phyloP scores from a whole-genome alignment of 2,329 filamentous ascomycete genomes.

The Cryphonectria nitschkei region DNA sequence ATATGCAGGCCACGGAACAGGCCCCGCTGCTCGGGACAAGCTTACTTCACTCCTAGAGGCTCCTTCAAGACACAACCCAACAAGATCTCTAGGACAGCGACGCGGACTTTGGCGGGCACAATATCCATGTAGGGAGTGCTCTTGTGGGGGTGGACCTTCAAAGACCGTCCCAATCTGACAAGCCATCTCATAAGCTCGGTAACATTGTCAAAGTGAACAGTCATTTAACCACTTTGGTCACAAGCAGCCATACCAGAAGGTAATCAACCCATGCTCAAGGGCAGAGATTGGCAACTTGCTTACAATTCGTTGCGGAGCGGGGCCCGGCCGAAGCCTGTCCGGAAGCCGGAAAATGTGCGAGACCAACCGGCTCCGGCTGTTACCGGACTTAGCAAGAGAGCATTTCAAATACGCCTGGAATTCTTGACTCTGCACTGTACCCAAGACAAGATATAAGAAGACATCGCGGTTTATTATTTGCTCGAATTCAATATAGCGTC shows the following conservation, averaged over 20 bases:
- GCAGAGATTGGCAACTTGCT: background rate
- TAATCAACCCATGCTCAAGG: background rate
- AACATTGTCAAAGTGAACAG: too few species aligned
- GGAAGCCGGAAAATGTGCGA: slow-evolving; percentile 2
- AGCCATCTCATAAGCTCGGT: too few species aligned
- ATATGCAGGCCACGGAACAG: too few species aligned
- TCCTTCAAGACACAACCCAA: background rate
- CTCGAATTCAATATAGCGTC: background rate
- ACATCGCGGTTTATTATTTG: background rate
- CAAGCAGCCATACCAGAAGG: background rate
- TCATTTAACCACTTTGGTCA: too few species aligned
- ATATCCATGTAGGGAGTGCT: background rate
- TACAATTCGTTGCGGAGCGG: background rate
- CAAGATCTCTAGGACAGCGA: background rate
- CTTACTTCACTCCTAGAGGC: background rate
- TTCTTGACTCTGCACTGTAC: background rate
- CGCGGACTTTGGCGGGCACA: background rate
- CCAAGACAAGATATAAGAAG: background rate
- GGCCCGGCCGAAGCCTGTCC: background rate
- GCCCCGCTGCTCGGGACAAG: too few species aligned
- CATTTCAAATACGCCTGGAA: background rate
- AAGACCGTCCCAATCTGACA: background rate
- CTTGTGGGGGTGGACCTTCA: background rate
- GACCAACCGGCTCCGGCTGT: background rate
- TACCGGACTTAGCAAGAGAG: background rate